Conservation (phyloP, 2,329 filamentous ascomycete genomes). For the Diaporthe australafricana region DNA sequence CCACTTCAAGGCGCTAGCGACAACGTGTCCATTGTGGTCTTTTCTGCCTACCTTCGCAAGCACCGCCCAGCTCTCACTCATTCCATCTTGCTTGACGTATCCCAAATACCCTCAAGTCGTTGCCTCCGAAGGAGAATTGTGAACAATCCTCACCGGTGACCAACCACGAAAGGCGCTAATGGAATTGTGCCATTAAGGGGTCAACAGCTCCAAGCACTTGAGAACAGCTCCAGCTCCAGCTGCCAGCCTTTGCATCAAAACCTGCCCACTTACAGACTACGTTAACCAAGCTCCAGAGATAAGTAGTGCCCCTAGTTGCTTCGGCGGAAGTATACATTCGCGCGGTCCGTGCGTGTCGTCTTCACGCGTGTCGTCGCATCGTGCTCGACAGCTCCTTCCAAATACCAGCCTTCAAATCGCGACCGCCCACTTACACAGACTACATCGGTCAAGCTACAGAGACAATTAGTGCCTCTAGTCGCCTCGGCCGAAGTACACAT, state of each 20-base stretch:
- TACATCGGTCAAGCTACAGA: background rate
- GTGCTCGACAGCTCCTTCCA: background rate
- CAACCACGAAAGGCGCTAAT: background rate
- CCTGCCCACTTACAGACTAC: background rate
- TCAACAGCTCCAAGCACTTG: background rate
- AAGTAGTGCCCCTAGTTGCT: background rate
- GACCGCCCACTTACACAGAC: background rate
- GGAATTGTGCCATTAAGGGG: background rate
- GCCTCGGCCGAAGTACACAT: background rate
- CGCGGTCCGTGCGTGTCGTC: background rate
- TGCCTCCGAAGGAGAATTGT: background rate
- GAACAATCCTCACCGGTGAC: background rate
- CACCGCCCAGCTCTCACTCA: background rate
- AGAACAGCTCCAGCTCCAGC: background rate
- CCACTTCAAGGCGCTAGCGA: too few species aligned
- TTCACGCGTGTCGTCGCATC: too few species aligned
- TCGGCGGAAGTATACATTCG: background rate
- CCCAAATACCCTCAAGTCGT: background rate
- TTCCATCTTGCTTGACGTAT: background rate
- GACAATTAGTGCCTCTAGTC: background rate
- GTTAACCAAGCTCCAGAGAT: background rate
- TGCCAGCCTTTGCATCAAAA: background rate
- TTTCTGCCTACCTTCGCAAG: background rate
- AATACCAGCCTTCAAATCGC: background rate
- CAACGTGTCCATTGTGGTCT: background rate